A percentile compares a stretch with the other conserved stretches of the same genome.
These are phyloP conservation scores for Thraustotheca clavata DNA, from an alignment of 352 stramenopile genomes.

Conservation along the genomic window DNA sequence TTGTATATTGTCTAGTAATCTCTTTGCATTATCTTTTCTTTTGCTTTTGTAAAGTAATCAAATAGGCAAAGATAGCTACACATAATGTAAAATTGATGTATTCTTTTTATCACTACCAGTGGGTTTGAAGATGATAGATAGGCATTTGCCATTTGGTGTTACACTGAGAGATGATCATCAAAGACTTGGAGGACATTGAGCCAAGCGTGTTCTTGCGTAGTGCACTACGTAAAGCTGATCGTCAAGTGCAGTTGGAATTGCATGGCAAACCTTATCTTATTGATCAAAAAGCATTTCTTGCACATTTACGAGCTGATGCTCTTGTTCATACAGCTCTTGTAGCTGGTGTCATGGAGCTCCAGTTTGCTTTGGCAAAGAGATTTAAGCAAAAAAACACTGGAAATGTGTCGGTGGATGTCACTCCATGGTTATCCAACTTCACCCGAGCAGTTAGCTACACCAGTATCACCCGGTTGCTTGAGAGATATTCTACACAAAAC, in stretches of 20 bases:
- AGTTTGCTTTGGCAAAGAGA: background rate
- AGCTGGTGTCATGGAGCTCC: background rate
- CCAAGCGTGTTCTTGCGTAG: background rate
- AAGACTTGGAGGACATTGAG: too few relatives aligned
- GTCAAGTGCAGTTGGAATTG: background rate
- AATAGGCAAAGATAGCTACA: too few relatives aligned
- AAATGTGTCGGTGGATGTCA: background rate
- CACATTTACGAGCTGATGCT: background rate
- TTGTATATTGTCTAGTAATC: background rate
- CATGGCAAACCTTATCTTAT: slow-evolving; percentile 28
- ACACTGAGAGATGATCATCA: too few relatives aligned
- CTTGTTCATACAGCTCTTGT: background rate
- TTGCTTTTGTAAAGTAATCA: too few relatives aligned
- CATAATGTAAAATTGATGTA: too few relatives aligned
- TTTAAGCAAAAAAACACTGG: background rate
- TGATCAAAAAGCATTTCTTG: slow-evolving; percentile 1
- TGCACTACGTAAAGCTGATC: background rate
- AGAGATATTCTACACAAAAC: background rate
- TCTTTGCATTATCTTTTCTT: too few relatives aligned
- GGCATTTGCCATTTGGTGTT: too few relatives aligned
- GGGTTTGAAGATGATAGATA: too few relatives aligned
- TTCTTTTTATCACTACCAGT: too few relatives aligned
- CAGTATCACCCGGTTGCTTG: slow-evolving; percentile 4
- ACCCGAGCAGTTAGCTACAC: slow-evolving; percentile 9
- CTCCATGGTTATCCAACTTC: slow-evolving; percentile 4